Conservation (phyloP, 2,329 filamentous ascomycete species). For the Huntiella moniliformis region DNA sequence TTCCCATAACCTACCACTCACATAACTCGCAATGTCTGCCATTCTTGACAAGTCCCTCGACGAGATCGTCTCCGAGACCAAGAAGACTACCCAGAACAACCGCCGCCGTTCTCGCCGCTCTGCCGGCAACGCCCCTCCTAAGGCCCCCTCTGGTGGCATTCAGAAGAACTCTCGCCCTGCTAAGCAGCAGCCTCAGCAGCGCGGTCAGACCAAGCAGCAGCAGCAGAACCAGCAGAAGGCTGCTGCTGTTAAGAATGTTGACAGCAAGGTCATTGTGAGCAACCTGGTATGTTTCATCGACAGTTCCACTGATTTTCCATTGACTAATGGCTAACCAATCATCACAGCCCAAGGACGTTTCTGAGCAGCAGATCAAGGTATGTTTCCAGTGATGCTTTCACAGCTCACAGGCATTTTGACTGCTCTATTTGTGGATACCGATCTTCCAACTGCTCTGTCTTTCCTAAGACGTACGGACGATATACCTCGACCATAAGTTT, state of each 20-base stretch:
- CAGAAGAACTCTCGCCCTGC: slow-evolving; percentile 53
- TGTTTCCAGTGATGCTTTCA: slow-evolving; percentile 61
- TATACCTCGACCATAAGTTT: neutral
- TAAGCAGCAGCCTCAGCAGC: slow-evolving; percentile 39
- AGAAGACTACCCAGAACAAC: slow-evolving; percentile 36
- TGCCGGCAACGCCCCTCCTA: slow-evolving; percentile 30
- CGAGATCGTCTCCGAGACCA: slow-evolving; percentile 76
- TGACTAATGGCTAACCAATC: slow-evolving; percentile 26
- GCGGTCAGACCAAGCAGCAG: slow-evolving; percentile 1
- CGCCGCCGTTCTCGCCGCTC: slow-evolving; percentile 32
- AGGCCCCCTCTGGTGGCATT: slow-evolving; percentile 67
- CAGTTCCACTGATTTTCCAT: neutral
- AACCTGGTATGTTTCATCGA: slow-evolving; percentile 56
- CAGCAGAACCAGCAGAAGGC: slow-evolving; percentile 45
- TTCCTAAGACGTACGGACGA: slow-evolving; percentile 11
- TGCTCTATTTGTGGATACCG: slow-evolving; percentile 9
- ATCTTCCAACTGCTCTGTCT: slow-evolving; percentile 7
- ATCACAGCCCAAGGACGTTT: slow-evolving; percentile 76
- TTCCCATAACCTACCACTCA: slow-evolving; percentile 10
- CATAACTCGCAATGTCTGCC: slow-evolving; percentile 52
- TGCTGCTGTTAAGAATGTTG: slow-evolving; percentile 40
- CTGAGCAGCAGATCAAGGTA: slow-evolving; percentile 98
- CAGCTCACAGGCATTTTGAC: slow-evolving; percentile 12
- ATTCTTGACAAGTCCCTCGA: slow-evolving; percentile 96
- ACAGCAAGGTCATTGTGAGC: slow-evolving; percentile 97